Base-by-base conservation (phyloP, 2,329 filamentous ascomycete species). In the Magnaporthiopsis rhizophila region DNA sequence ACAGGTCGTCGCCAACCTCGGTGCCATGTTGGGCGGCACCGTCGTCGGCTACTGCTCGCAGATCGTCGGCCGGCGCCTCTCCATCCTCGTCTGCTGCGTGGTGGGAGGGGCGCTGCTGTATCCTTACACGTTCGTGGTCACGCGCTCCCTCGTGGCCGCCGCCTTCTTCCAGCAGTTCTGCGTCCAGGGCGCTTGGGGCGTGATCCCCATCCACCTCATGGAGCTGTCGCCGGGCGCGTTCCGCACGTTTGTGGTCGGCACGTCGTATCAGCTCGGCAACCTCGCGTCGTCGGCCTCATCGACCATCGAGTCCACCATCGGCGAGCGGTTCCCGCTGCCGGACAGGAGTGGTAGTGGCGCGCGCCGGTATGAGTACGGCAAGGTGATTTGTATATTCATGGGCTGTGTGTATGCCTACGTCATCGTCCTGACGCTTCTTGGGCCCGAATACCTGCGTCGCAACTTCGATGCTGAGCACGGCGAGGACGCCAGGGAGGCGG, bases 361-460 rank as follows among this genome's bases (percentile, higher is more conserved):
- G 38, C 74, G 76, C 60, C 79, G 89, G 3, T 91, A 89, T 74
- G 78, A 91, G 65, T 96, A 96, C 69, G 91, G 91, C 56, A 88
- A 88, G 69, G 91, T 96, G 12, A 94, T 96, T 68, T 91, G 88
- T 72, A 95, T 96, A 71, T 96, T 97, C 76, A 92, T 97, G 89
- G 92, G 83, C 0, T 92, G 89, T 69, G 91, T 96, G 1, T 96
- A 84, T 69, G 81, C 72, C 32, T 87, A 86, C 66, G 79, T 84
- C n/a, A 80, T 87, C 53, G 1, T 86, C 7, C 72, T 91, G 64
- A 88, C 87, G 0, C 74, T 90, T 12, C 58, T 90, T 3, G 89
- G 89, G 0, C 83, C 83, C 0, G 83, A 86, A 75, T 78, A 83
- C 65, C 70, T 84, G 63, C 72, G 76, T 45, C 77, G 80, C 67